phyloP scores from a whole-genome alignment of 257 asterid species.

The Penstemon davidsonii region DNA sequence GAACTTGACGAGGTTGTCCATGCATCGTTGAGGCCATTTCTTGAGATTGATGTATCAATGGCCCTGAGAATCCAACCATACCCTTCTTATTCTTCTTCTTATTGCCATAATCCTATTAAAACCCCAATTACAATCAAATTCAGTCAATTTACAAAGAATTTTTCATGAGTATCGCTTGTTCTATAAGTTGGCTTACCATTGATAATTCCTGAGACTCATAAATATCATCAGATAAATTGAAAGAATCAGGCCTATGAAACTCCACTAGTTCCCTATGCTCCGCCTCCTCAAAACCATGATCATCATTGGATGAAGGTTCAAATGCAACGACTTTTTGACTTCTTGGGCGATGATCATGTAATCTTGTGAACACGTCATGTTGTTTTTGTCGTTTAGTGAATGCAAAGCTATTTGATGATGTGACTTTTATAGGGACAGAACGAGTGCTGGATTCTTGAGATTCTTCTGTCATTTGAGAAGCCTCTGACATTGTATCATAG shows the following conservation, averaged over 20 bases:
- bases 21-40: slow-evolving; percentile 34
- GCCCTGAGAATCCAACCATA: slow-evolving; percentile 57
- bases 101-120: slow-evolving; percentile 42
- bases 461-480: slow-evolving; percentile 56
- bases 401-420: slow-evolving; percentile 47
- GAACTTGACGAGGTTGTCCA: slow-evolving; percentile 36
- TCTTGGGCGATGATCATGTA: slow-evolving; percentile 39
- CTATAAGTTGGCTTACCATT: slow-evolving; percentile 37
- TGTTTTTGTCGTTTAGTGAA: slow-evolving; percentile 59
- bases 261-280: slow-evolving; percentile 30
- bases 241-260: slow-evolving; percentile 42
- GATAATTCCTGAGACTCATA: slow-evolving; percentile 43
- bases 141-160: neutral
- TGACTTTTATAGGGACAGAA: slow-evolving; percentile 56
- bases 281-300: slow-evolving; percentile 26
- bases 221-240: slow-evolving; percentile 49
- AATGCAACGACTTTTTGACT: slow-evolving; percentile 31
- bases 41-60: slow-evolving; percentile 39
- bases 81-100: slow-evolving; percentile 38
- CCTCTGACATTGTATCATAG: slow-evolving; percentile 65
- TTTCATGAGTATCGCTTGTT: neutral
- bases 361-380: slow-evolving; percentile 43
- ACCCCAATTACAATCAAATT: slow-evolving; percentile 1
- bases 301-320: slow-evolving; percentile 31
- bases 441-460: slow-evolving; percentile 52